Conservation (phyloP, 176 grass and related monocot species). For the Carex littledalei region DNA sequence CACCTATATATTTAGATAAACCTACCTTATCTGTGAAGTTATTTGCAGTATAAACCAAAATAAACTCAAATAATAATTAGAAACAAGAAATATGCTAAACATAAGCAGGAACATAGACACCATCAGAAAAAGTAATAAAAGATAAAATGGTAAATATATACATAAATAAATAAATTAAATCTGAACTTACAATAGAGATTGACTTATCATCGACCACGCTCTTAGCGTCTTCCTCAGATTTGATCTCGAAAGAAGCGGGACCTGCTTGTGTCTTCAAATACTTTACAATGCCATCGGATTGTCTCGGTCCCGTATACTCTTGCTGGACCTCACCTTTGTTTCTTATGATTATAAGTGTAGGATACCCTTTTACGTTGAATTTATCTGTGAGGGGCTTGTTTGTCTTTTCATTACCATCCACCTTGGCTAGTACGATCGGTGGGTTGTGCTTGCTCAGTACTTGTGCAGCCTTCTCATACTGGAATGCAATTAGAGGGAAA, state of each 20-base stretch:
- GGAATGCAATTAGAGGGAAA: constrained; percentile 20
- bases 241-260: constrained; percentile 53
- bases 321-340: constrained; percentile 37
- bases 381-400: constrained; percentile 74
- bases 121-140: background rate
- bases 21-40: background rate
- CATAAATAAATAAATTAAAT: background rate
- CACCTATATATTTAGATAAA: too few species aligned
- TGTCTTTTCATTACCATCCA: constrained; percentile 51
- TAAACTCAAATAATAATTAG: background rate
- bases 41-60: background rate
- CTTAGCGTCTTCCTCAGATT: constrained; percentile 29
- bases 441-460: constrained; percentile 44
- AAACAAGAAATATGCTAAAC: background rate
- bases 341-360: constrained; percentile 69
- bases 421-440: constrained; percentile 44
- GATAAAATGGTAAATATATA: background rate
- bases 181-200: constrained; percentile 59
- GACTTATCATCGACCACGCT: constrained; percentile 37
- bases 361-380: constrained; percentile 48
- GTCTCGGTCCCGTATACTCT: constrained; percentile 54
- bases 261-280: constrained; percentile 74
- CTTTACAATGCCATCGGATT: constrained; percentile 56
- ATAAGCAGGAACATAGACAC: background rate
- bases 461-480: constrained; percentile 77